phyloP scores from a whole-genome alignment of 1,284 basidiomycete genomes.

The Rhodotorula sp. region DNA sequence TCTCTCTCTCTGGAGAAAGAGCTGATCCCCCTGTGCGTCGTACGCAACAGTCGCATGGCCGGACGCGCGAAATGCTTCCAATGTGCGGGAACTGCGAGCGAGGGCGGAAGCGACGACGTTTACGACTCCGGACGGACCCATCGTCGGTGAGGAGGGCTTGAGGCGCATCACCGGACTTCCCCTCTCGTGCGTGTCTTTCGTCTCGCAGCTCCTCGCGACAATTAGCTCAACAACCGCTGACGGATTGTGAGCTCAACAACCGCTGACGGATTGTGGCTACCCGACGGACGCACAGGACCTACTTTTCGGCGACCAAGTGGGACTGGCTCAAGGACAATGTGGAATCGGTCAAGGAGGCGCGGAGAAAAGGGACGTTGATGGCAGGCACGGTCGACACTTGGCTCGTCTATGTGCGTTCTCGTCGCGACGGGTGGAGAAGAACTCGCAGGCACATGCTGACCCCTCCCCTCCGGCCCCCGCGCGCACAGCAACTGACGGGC shows the following conservation, averaged over 20 bases:
- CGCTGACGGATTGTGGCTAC: not conserved
- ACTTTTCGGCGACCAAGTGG: slow-evolving; percentile 94
- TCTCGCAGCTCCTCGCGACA: not conserved
- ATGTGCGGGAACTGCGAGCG: slow-evolving; percentile 73
- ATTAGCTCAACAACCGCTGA: not conserved
- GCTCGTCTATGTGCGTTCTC: slow-evolving; percentile 76
- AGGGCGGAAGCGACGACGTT: slow-evolving; percentile 58
- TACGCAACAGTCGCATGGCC: slow-evolving; percentile 85
- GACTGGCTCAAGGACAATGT: slow-evolving; percentile 95
- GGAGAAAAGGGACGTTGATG: slow-evolving; percentile 75
- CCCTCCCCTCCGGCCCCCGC: no score
- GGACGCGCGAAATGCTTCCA: slow-evolving; percentile 82
- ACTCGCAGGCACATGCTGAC: no score
- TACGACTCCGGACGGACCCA: slow-evolving; percentile 34
- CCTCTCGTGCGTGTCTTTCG: slow-evolving; percentile 58
- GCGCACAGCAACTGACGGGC: slow-evolving; percentile 74
- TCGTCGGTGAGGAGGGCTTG: slow-evolving; percentile 61
- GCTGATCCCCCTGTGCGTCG: not conserved
- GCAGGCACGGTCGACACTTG: slow-evolving; percentile 97
- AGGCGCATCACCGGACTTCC: slow-evolving; percentile 79
- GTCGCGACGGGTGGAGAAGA: not conserved
- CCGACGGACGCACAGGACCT: slow-evolving; percentile 58
- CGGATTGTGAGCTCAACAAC: not conserved
- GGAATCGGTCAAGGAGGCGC: slow-evolving; percentile 73
- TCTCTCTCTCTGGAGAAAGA: no score